Evolutionary conservation across 495 filamentous ascomycete genomes (phyloP), one percentile per base, ranked within the genome.

Genomic region (Xylaria curta): DNA sequence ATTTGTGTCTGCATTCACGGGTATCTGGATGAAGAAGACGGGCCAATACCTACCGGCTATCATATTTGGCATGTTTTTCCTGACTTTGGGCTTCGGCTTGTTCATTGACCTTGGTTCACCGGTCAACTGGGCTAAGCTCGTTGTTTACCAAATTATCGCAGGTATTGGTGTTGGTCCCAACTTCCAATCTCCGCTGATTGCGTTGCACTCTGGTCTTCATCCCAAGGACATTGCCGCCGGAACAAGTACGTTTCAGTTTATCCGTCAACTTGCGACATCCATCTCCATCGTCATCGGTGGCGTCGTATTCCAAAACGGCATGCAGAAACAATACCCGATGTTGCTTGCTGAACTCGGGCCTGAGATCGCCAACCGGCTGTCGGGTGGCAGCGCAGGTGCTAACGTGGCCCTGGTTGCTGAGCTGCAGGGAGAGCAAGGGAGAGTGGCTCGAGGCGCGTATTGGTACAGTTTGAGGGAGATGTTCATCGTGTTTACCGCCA

Each of bases 231-330:
- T 92, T 19, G 94, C 91, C 0, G 89, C 91, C 0, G 94, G 93
- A 3, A 96, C 93, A 0, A 89, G 89, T 0, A 93, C 92, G 0
- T 91, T 94, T 66, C 86, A 88, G 1, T 95, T 95, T 78, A 83
- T 93, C 44, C 88, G 93, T 4, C 91, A 92, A 73, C 81, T 97
- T 7, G 89, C 89, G 1, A 93, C 90, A 0, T 85, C 91, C 15
- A 87, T 92, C 28, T 90, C 89, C 8, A 88, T 96, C 33, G 92
- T 94, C 26, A 87, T 96, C 31, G 94, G 94, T 19, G 88, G 92
- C 17, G 92, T 94, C 2, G 89, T 97, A 38, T 97, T 97, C 81
- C 88, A 91, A 78, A 92, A 92, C 75, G 78, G 77, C 49, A 87
- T 87, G 85, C 74, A 84, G 72, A 79, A 79, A 51, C 83, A 85